Evolutionary conservation across 2,329 filamentous ascomycete species (phyloP).

Genomic region (Fusarium mangiferae): DNA sequence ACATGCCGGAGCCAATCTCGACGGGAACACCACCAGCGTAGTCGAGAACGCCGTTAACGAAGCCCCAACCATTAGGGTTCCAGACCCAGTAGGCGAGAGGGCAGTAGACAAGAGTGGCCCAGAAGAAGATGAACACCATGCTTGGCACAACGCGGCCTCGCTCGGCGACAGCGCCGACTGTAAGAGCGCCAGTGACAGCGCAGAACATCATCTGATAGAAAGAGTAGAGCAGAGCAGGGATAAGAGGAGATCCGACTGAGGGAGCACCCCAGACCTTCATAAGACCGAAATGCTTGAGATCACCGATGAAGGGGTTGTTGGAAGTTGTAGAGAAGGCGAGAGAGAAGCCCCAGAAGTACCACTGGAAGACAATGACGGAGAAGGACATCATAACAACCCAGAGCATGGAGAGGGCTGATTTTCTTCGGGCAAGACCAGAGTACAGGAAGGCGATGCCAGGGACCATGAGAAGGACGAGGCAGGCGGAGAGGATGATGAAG

Average conservation of each 20-base stretch:
- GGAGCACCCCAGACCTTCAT: constrained; percentile 84
- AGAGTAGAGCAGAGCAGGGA: constrained; percentile 90
- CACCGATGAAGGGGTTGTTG: constrained; percentile 90
- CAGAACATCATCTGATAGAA: constrained; percentile 99
- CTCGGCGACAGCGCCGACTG: constrained; percentile 92
- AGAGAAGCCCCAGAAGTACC: constrained; percentile 99
- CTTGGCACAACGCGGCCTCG: constrained; percentile 91
- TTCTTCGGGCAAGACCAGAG: constrained; percentile 95
- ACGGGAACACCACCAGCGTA: constrained; percentile 97
- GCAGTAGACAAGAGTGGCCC: constrained; percentile 98
- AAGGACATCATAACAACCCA: constrained; percentile 97
- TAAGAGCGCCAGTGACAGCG: constrained; percentile 89
- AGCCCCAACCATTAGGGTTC: constrained; percentile 95
- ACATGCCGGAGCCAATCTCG: constrained; percentile 94
- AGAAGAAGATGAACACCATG: constrained; percentile 96
- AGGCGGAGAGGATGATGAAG: constrained; percentile 88
- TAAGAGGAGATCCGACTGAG: constrained; percentile 87
- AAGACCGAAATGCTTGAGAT: constrained; percentile 89
- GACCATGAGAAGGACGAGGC: constrained; percentile 96
- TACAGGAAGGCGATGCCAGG: constrained; percentile 98
- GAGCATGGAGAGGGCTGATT: constrained; percentile 96
- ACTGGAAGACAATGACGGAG: constrained; percentile 94
- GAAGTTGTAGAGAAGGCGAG: constrained; percentile 86
- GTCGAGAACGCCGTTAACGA: constrained; percentile 90
- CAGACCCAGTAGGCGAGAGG: constrained; percentile 96